Evolutionary conservation across 352 stramenopile species (phyloP), one percentile per base, ranked within the genome.

Genomic region (Phytopythium mirpurense): DNA sequence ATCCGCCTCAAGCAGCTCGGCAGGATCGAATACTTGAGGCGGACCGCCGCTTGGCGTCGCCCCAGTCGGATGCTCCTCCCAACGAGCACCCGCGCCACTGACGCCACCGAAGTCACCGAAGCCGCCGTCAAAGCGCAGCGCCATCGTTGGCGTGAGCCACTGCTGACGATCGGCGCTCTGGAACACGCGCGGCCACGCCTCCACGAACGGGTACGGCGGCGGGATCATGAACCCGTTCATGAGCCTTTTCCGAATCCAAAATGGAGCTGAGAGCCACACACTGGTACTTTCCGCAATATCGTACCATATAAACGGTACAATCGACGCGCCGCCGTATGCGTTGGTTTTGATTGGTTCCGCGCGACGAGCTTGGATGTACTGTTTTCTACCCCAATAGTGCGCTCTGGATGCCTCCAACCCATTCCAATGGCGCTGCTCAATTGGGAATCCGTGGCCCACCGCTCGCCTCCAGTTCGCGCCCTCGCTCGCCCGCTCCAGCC

Each of bases 141-240:
- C 55, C 0, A 59, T 71, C 12, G 31, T 59, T 1, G 78, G 73
- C 11, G 60, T 80, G 19, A 93, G 67, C 83, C 83, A 93, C 18
- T 27, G 51, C 29, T 54, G 58, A 23, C 78, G 65, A 5, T 19
- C 32, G 26, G 67, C 59, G 37, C 62, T 60, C 37, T 74, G 61
- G 36, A 83, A 75, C 24, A 90, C 41, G 37, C 53, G 43, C 41
- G 68, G 60, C 83, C 83, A 93, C 35, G 57, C 67, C 51, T 88
- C 72, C 18, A 78, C 78, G 58, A 93, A 90, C 59, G 83, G 83
- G 65, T 80, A 93, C 56, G 83, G 83, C 56, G 83, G 83, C 46
- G 76, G 83, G 48, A 90, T n/a, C n/a, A n/a, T 81, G 55, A 73
- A 80, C 45, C 59, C 51, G 41, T 63, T 63, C 67, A 72, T 74